Percentiles rank a stretch among this genome's conserved stretches.
phyloP scores from a whole-genome alignment of 345 rosid species.

The Noccaea bulbosa region DNA sequence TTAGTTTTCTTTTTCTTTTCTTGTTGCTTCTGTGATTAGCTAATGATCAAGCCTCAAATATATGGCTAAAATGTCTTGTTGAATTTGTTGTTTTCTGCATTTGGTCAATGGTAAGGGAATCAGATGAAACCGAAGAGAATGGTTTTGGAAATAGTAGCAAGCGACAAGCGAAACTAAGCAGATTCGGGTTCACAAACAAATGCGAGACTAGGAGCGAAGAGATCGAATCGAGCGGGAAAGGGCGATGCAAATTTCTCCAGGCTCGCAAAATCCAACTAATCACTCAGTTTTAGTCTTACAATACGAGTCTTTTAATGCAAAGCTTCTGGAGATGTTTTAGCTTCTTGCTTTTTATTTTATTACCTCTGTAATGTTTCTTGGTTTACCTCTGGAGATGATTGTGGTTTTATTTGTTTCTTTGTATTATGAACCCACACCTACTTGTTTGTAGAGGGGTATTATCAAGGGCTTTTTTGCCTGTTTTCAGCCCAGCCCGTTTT shows the following conservation, averaged over 20 bases:
- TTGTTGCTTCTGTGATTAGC: neutral
- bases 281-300: constrained; percentile 56
- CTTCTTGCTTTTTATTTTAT: neutral
- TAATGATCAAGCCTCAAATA: constrained; percentile 14
- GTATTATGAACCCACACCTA: too few species aligned
- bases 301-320: constrained; percentile 1
- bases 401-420: neutral
- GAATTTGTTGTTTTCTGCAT: constrained; percentile 22
- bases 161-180: constrained; percentile 71
- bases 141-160: constrained; percentile 54
- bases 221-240: constrained; percentile 78
- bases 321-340: neutral
- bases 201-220: constrained; percentile 76
- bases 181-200: constrained; percentile 56
- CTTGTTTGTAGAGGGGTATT: too few species aligned
- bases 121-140: constrained; percentile 68
- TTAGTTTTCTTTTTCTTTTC: constrained; percentile 39
- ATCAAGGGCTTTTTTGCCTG: too few species aligned
- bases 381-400: neutral
- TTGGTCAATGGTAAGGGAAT: constrained; percentile 58
- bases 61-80: constrained; percentile 3
- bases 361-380: neutral
- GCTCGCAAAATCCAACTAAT: constrained; percentile 80
- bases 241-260: constrained; percentile 87
- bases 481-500: too few species aligned